Evolutionary conservation across 73 alveolate genomes (phyloP).

Genomic region (Urostyla sp.): DNA sequence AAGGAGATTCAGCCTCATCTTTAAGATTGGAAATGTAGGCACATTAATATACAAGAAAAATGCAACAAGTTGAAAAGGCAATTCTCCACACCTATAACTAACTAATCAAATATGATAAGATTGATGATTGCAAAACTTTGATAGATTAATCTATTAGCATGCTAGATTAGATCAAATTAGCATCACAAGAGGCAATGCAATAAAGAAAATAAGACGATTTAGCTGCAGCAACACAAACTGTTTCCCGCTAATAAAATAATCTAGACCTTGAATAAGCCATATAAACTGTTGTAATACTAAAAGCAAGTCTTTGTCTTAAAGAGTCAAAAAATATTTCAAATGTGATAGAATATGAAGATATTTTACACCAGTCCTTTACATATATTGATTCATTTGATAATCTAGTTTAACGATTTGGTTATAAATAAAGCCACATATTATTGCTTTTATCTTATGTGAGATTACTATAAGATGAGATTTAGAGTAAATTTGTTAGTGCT

Average conservation of each 20-base stretch:
- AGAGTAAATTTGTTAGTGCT: slow-evolving; percentile 43
- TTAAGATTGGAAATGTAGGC: slow-evolving; percentile 71
- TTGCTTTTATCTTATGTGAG: slow-evolving; percentile 8
- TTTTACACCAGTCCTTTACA: slow-evolving; percentile 54
- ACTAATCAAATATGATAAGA: slow-evolving; percentile 30
- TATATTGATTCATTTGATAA: slow-evolving; percentile 56
- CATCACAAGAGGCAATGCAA: slow-evolving; percentile 18
- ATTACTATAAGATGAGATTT: slow-evolving; percentile 8
- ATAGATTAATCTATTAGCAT: slow-evolving; percentile 50
- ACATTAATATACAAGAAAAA: slow-evolving; percentile 51
- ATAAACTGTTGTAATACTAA: slow-evolving; percentile 39
- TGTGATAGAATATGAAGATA: slow-evolving; percentile 25
- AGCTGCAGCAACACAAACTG: no score
- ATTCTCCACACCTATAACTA: slow-evolving; percentile 48
- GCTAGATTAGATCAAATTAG: slow-evolving; percentile 51
- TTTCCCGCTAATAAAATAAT: slow-evolving; percentile 24
- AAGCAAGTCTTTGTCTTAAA: slow-evolving; percentile 48
- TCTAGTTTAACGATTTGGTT: slow-evolving; percentile 49
- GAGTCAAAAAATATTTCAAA: slow-evolving; percentile 9
- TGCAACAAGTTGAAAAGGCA: slow-evolving; percentile 47
- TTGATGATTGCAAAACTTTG: slow-evolving; percentile 56
- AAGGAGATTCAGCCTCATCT: slow-evolving; percentile 85
- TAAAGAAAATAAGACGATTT: slow-evolving; percentile 21
- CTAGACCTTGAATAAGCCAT: slow-evolving; percentile 38
- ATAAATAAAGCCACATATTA: slow-evolving; percentile 12